Evolutionary conservation across 441 rosid species (phyloP).

Genomic region (Gossypium aridum): DNA sequence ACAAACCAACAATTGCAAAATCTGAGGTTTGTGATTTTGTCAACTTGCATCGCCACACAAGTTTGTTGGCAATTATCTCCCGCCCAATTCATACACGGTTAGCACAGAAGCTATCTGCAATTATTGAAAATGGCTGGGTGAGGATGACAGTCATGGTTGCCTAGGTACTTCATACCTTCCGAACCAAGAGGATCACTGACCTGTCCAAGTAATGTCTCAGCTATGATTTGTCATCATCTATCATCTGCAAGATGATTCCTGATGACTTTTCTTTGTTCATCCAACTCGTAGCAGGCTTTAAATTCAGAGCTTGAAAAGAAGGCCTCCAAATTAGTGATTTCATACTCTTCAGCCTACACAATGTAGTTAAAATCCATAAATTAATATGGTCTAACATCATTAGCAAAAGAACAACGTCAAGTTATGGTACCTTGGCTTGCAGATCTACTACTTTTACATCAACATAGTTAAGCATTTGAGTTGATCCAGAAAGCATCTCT

Average conservation of each 20-base stretch:
- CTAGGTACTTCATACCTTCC: not conserved
- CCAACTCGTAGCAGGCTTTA: constrained; percentile 63
- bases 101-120: not conserved
- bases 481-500: constrained; percentile 73
- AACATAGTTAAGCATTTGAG: constrained; percentile 44
- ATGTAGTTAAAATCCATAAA: not conserved
- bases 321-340: constrained; percentile 55
- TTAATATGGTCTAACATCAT: not conserved
- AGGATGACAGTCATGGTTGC: not conserved
- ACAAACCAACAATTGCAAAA: not conserved
- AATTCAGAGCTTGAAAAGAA: constrained; percentile 76
- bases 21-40: not conserved
- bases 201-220: not conserved
- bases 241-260: constrained; percentile 34
- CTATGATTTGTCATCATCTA: not conserved
- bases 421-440: constrained; percentile 49
- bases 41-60: not conserved
- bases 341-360: constrained; percentile 80
- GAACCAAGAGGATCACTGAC: not conserved
- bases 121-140: not conserved
- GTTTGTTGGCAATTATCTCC: not conserved
- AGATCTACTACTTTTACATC: constrained; percentile 77
- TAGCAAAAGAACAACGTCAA: not conserved
- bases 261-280: constrained; percentile 40
- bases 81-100: not conserved